Base-by-base conservation (phyloP, 495 filamentous ascomycete genomes). In the Parachaetomium inaequale region DNA sequence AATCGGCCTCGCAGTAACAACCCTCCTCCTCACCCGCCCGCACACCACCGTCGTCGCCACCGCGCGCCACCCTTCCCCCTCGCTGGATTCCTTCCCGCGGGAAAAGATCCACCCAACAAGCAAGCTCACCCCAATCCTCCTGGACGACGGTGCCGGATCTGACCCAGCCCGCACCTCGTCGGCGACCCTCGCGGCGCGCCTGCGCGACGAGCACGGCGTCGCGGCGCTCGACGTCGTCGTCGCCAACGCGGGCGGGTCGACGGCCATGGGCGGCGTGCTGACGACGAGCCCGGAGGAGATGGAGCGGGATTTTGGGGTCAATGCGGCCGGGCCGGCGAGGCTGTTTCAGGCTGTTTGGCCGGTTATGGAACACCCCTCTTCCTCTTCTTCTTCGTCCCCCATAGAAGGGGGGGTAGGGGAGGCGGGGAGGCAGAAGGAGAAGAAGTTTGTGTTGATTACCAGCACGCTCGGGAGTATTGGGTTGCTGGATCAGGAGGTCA, bases 41-140 rank as follows among this genome's bases (percentile, higher is more conserved):
- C 68, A 79, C 70, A 73, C 70, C 60, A 79, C 68, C 68, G 76
- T 84, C 49, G 74, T 85, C 56, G 81, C 78, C 28, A 76, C 69
- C 50, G 68, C 78, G 42, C 79, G 82, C 58, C 57, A 77, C 55
- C 71, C 72, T 7, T 42, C 58, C 4, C 38, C 72, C n/a, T 31
- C 25, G n/a, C 32, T 36, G 12, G 43, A 64, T 14, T 46, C 81
- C 15, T 66, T 21, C 6, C 28, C n/a, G 10, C 12, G 7, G 25
- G 6, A 31, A n/a, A 12, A 74, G 11, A 66, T 62, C 38, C 76
- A 63, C 47, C 50, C 71, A 7, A 63, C 58, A 49, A 79, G 74
- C 58, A 67, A 58, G 4, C 61, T 81, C n/a, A 63, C 79, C 34
- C 36, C 56, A 19, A 1, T 68, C 56, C 58, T 79, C 8, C 66